Percentiles rank a stretch among this genome's conserved stretches.
These are phyloP conservation scores for Russula earlei DNA, from an alignment of 768 basidiomycete species.

Conservation along the genomic window DNA sequence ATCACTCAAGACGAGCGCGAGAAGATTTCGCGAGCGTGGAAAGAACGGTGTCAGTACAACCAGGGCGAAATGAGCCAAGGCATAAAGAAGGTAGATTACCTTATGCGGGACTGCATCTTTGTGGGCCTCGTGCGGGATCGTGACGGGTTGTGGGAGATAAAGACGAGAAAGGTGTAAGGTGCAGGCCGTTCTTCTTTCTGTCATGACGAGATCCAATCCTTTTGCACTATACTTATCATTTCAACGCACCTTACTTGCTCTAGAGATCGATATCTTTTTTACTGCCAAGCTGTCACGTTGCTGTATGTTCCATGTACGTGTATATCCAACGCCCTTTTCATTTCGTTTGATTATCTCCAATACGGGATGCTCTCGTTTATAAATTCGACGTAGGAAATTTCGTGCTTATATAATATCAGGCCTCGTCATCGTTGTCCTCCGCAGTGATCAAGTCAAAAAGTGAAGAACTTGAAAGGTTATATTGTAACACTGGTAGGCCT, in stretches of 20 bases:
- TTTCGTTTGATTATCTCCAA: background rate
- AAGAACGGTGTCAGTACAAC: constrained; percentile 32
- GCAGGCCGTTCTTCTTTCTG: background rate
- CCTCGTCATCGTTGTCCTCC: background rate
- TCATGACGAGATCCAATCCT: background rate
- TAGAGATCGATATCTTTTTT: constrained; percentile 13
- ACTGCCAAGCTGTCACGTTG: background rate
- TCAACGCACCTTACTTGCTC: constrained; percentile 1
- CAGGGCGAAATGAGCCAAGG: constrained; percentile 32
- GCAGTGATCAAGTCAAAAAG: too few relatives aligned
- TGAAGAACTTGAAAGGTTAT: too few relatives aligned
- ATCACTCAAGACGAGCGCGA: constrained; percentile 38
- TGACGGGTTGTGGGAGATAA: constrained; percentile 60
- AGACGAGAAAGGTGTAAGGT: constrained; percentile 30
- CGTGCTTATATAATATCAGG: background rate
- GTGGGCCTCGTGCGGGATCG: constrained; percentile 44
- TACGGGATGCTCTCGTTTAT: background rate
- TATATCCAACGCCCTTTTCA: background rate
- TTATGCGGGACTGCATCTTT: constrained; percentile 44
- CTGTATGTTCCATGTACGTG: constrained; percentile 12
- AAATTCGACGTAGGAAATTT: background rate
- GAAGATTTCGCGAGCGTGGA: constrained; percentile 37
- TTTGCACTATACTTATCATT: constrained; percentile 16
- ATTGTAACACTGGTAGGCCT: too few relatives aligned
- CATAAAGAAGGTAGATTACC: constrained; percentile 49